Conservation (phyloP, 306 rosid genomes). For the Cucumis cinereus region DNA sequence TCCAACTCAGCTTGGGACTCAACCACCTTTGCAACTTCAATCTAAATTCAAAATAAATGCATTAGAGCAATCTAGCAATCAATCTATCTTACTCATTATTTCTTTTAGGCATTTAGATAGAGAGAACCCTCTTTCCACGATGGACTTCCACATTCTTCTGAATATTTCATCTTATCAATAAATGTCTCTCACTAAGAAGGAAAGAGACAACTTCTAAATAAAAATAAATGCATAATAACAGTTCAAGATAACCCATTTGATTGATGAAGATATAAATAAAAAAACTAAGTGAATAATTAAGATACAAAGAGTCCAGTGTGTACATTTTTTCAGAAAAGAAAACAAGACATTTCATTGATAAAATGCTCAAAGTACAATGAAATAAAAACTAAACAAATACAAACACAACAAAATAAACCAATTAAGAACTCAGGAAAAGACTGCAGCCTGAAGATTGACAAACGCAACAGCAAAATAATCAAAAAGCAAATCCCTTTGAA, state of each 20-base stretch:
- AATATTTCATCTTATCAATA: background rate
- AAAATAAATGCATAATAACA: background rate
- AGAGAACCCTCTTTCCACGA: background rate
- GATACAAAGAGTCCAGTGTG: background rate
- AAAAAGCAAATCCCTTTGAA: too few species aligned
- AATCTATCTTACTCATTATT: background rate
- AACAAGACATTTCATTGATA: too few species aligned
- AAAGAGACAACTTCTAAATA: background rate
- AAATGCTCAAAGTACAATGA: too few species aligned
- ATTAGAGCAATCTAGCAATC: constrained; percentile 10
- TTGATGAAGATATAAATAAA: background rate
- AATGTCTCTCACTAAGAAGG: background rate
- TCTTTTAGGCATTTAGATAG: background rate
- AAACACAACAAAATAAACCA: too few species aligned
- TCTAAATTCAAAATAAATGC: constrained; percentile 29
- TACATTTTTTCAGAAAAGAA: background rate
- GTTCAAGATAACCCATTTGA: background rate
- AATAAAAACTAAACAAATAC: too few species aligned
- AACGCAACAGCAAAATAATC: too few species aligned
- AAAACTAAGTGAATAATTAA: background rate
- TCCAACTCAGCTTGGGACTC: constrained; percentile 79
- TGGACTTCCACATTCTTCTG: background rate
- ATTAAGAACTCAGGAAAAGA: too few species aligned
- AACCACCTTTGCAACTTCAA: constrained; percentile 90
- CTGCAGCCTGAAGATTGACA: too few species aligned